Conservation (phyloP, 176 grass and related monocot species). For the Phoenix roebelenii region DNA sequence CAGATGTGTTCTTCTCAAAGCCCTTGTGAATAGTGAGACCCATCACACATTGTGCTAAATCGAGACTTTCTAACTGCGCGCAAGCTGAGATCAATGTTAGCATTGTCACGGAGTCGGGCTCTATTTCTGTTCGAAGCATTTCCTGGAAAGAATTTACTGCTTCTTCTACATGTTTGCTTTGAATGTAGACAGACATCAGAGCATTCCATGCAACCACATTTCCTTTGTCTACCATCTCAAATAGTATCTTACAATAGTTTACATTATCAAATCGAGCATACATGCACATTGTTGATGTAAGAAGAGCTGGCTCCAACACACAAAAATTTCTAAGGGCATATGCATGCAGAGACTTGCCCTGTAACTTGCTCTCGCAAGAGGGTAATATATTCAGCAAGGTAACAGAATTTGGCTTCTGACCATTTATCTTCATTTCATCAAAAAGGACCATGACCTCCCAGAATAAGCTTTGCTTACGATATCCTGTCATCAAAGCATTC, state of each 20-base stretch:
- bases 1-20: constrained; percentile 10
- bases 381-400: constrained; percentile 53
- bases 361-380: constrained; percentile 31
- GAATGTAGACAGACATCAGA: constrained; percentile 45
- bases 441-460: constrained; percentile 38
- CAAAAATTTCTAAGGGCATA: constrained; percentile 48
- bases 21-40: constrained; percentile 34
- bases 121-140: constrained; percentile 28
- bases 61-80: constrained; percentile 34
- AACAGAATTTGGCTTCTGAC: constrained; percentile 35
- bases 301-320: constrained; percentile 28
- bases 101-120: constrained; percentile 46
- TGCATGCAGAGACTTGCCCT: constrained; percentile 48
- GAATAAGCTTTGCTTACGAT: constrained; percentile 35
- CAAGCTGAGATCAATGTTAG: constrained; percentile 44
- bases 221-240: constrained; percentile 33
- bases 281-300: constrained; percentile 51
- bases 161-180: constrained; percentile 37
- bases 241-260: constrained; percentile 34
- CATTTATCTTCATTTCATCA: constrained; percentile 35
- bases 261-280: constrained; percentile 53
- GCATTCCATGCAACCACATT: constrained; percentile 53
- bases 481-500: constrained; percentile 65
- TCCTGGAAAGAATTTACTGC: constrained; percentile 38
- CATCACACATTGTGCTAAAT: constrained; percentile 36